Evolutionary conservation across 768 basidiomycete species (phyloP), one percentile per base, ranked within the genome.

Genomic region (Mycena venus): DNA sequence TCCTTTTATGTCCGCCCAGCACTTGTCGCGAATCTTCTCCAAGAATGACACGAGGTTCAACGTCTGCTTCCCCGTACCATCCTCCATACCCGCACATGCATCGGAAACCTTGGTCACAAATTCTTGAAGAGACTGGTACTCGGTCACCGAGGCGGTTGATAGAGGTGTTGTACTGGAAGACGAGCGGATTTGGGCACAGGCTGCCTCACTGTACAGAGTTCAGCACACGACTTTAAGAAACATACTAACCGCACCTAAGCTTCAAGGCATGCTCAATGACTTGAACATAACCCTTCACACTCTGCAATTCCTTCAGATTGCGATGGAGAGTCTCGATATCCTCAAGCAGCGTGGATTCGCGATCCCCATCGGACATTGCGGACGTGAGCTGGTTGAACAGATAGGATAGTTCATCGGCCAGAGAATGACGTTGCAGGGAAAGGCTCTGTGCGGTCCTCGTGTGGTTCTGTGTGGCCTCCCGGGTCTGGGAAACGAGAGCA

Each of bases 321-420:
- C 91, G 87, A 79, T 97, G 95, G 75, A 97, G 83, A 0, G 87
- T 89, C 80, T 98, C 95, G 72, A 99, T 86, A 55, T 95, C 93
- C 81, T 96, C 94, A 12, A 98, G 86, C 6, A 99, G 84, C 0
- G 93, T 95, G 4, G 92, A 86, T 51, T 83, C 77, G n/a, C 81
- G 83, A 12, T 88, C 86, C 53, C 85, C 87, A 17, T 86, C 88
- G 14, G 86, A 85, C 32, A 90, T 76, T 3, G 89, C 85, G 1
- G 93, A 93, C 59, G 91, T 86, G 49, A 98, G 86, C 63, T 93
- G 90, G 62, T 87, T 84, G 6, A 91, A 90, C 32, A 98, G 84
- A 71, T 90, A 89, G 15, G 91, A 85, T 14, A 97, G 86, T 80
- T 96, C 93, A 79, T 98, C 96, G 19, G 91, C 89, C 23, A 97